Evolutionary conservation across 257 asterid genomes (phyloP), one percentile per base, ranked within the genome.

Genomic region (Osmanthus fragrans): DNA sequence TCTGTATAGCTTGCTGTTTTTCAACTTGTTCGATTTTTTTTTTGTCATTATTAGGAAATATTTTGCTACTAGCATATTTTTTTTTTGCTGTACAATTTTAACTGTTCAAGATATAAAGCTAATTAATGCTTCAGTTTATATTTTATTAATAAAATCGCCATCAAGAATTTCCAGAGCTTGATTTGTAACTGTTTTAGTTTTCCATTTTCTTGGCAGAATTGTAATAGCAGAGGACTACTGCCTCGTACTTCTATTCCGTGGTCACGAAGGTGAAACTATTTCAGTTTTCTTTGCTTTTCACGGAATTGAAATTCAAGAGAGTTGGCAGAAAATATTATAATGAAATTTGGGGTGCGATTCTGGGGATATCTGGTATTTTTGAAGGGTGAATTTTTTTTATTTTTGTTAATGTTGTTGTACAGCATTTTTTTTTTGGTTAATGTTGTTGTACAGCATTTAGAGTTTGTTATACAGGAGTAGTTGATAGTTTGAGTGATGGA

Each of bases 401-500:
- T n/a, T n/a, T n/a, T n/a, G n/a, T n/a, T n/a, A n/a, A n/a, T n/a
- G n/a, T n/a, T n/a, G n/a, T n/a, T n/a, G n/a, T n/a, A n/a, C n/a
- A n/a, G n/a, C n/a, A n/a, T n/a, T n/a, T n/a, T n/a, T n/a, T n/a
- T n/a, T 54, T 3, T 32, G 0, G 40, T 36, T 36, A 7, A 77
- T 80, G 84, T 70, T 76, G 70, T 84, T 77, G 80, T 75, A 29
- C 70, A 56, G 40, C 45, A 39, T 81, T 74, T 70, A 30, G 73
- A 63, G 73, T 32, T 39, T 80, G 78, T 70, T 42, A 77, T 73
- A 64, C 65, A 75, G 25, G 73, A 47, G 81, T 71, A 49, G 67
- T 71, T 75, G 40, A 67, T 69, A 42, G 23, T 58, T 42, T 73
- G 65, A 79, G 65, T n/a, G 16, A 96, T 96, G 99, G 99, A 96